Evolutionary conservation across 2,329 filamentous ascomycete species (phyloP), one percentile per base, ranked within the genome.

Genomic region (Alternaria viburni): DNA sequence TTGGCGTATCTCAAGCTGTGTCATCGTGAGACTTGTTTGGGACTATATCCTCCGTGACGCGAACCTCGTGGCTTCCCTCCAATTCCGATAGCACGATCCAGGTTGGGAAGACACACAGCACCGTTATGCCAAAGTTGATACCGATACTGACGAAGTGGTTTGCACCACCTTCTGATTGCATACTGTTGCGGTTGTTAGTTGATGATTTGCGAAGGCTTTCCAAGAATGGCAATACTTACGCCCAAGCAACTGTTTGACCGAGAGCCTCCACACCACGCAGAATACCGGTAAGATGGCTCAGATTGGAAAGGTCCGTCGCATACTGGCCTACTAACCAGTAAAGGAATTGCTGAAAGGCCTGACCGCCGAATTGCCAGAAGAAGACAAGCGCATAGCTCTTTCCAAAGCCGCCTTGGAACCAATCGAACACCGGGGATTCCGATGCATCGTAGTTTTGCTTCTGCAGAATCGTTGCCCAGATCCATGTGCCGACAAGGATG

Each of bases 291-390:
- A 76, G 74, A 65, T 78, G 76, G 13, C 71, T 74, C 43, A 77
- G 36, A 23, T 74, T 74, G 4, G 71, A 74, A 1, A 79, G 62
- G 59, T 78, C 70, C 2, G 74, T 77, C 1, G 77, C 73, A 41
- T 78, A 79, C 63, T 79, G 77, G n/a, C 77, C 77, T 6, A 79
- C 71, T 4, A 79, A 59, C 77, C 77, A 79, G 61, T 79, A 79
- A 17, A 79, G 56, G 43, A 79, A 79, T 54, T 79, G 77, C 66
- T 78, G 77, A 64, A 78, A 79, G 1, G 77, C 75, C 57, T 79
- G 77, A 0, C 77, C 77, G 19, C 74, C 75, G 23, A 79, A 79
- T 28, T 77, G 75, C 77, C 75, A 77, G 69, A 77, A 78, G 61
- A 77, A 77, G 0, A 77, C 72, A 0, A 79, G 69, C 9, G 76